Evolutionary conservation across 2,329 filamentous ascomycete genomes (phyloP).

Genomic region (Apiospora marii): DNA sequence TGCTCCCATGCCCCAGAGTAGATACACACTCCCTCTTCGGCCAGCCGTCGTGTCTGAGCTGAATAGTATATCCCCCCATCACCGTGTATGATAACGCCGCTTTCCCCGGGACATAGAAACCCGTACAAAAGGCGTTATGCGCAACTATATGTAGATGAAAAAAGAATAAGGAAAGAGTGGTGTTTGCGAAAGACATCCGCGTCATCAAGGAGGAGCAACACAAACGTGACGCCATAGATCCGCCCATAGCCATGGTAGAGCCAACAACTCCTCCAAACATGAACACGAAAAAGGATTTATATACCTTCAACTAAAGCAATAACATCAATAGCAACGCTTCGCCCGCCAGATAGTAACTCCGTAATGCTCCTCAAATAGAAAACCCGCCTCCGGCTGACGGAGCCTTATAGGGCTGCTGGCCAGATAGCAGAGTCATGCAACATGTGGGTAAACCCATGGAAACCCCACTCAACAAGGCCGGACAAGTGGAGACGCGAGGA

Average conservation of each 20-base stretch:
- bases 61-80: conserved; percentile 13
- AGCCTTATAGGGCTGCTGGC: background rate
- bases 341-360: conserved; percentile 18
- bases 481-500: background rate
- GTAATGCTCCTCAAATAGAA: conserved; percentile 2
- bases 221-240: conserved; percentile 11
- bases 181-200: conserved; percentile 3
- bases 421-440: conserved; percentile 4
- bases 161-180: background rate
- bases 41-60: conserved; percentile 19
- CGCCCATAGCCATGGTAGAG: background rate
- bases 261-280: conserved; percentile 1
- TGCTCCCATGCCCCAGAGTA: background rate
- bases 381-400: background rate
- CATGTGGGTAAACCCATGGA: background rate
- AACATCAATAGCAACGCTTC: conserved; percentile 9
- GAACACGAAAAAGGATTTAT: conserved; percentile 11
- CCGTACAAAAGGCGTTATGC: background rate
- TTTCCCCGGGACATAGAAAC: background rate
- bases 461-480: background rate
- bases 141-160: conserved; percentile 17
- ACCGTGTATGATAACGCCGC: conserved; percentile 16
- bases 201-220: conserved; percentile 11
- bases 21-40: conserved; percentile 5
- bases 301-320: conserved; percentile 3